phyloP scores from a whole-genome alignment of 805 yeast species.

The Wickerhamiella siamensis region DNA sequence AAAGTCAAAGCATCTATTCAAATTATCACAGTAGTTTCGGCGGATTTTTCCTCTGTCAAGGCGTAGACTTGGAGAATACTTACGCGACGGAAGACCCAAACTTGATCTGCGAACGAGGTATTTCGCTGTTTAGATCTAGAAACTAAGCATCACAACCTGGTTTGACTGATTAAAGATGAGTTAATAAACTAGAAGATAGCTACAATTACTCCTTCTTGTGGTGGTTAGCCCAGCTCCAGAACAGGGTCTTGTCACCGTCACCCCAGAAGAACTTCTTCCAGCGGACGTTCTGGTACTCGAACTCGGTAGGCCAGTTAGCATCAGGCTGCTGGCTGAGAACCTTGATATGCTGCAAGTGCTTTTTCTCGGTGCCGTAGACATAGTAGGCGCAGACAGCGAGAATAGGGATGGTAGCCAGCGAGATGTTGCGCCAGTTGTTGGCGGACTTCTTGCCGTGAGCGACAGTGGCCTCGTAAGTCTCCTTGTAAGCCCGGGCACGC shows the following conservation, averaged over 20 bases:
- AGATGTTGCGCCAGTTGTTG: slow-evolving; percentile 71
- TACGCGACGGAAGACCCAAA: no score
- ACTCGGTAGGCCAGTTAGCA: slow-evolving; percentile 85
- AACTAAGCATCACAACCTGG: no score
- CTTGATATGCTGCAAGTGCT: slow-evolving; percentile 73
- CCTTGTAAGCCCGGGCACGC: slow-evolving; percentile 59
- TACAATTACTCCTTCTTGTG: slow-evolving; percentile 28
- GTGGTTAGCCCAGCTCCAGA: slow-evolving; percentile 96
- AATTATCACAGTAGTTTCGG: no score
- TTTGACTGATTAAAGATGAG: background rate
- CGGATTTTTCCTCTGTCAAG: no score
- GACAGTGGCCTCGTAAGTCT: slow-evolving; percentile 45
- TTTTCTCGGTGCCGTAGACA: slow-evolving; percentile 67
- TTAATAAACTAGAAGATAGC: background rate
- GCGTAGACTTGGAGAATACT: no score
- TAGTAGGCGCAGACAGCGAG: slow-evolving; percentile 62
- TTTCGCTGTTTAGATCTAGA: no score
- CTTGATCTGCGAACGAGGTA: no score
- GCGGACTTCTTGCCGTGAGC: slow-evolving; percentile 74
- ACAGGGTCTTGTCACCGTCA: slow-evolving; percentile 91
- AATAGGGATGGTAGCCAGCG: slow-evolving; percentile 74
- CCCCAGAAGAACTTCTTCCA: slow-evolving; percentile 91
- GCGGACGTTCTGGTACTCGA: slow-evolving; percentile 87
- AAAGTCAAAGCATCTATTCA: no score
- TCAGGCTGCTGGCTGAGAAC: slow-evolving; percentile 49